Percentiles rank a stretch among this genome's conserved stretches.
Conservation (phyloP, 2,329 filamentous ascomycete species). For the Sclerotinia spermophila region DNA sequence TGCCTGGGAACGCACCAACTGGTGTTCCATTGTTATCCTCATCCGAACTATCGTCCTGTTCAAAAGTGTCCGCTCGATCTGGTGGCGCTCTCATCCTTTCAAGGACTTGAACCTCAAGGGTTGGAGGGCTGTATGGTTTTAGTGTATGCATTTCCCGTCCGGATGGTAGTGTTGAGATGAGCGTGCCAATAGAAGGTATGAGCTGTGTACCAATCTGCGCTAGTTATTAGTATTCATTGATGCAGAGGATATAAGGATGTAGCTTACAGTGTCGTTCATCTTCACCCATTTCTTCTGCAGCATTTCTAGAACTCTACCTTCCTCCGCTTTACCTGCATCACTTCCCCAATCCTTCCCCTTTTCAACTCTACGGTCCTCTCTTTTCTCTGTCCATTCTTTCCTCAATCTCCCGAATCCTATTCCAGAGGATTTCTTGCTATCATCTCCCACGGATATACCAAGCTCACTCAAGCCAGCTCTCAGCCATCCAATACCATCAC, state of each 20-base stretch:
- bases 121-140: conserved; percentile 63
- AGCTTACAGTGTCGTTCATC: conserved; percentile 81
- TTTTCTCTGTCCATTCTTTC: conserved; percentile 70
- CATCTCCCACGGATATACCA: conserved; percentile 52
- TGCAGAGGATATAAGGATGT: background rate
- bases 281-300: conserved; percentile 86
- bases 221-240: conserved; percentile 13
- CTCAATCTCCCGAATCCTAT: conserved; percentile 61
- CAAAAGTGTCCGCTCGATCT: conserved; percentile 44
- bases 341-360: conserved; percentile 71
- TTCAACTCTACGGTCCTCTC: conserved; percentile 76
- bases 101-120: conserved; percentile 62
- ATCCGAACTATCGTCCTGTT: conserved; percentile 44
- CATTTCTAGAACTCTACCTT: conserved; percentile 81
- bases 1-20: conserved; percentile 51
- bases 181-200: conserved; percentile 66
- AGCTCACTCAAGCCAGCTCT: conserved; percentile 72
- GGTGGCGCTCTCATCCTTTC: conserved; percentile 56
- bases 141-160: conserved; percentile 80
- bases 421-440: conserved; percentile 49
- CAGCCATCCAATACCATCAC: conserved; percentile 83
- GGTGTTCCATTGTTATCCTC: conserved; percentile 33
- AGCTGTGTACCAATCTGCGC: conserved; percentile 73
- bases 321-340: conserved; percentile 81
- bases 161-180: conserved; percentile 78